Percentiles rank a stretch among this genome's conserved stretches.
Conservation (phyloP, 2,329 filamentous ascomycete genomes). For the Penicillium sp. region DNA sequence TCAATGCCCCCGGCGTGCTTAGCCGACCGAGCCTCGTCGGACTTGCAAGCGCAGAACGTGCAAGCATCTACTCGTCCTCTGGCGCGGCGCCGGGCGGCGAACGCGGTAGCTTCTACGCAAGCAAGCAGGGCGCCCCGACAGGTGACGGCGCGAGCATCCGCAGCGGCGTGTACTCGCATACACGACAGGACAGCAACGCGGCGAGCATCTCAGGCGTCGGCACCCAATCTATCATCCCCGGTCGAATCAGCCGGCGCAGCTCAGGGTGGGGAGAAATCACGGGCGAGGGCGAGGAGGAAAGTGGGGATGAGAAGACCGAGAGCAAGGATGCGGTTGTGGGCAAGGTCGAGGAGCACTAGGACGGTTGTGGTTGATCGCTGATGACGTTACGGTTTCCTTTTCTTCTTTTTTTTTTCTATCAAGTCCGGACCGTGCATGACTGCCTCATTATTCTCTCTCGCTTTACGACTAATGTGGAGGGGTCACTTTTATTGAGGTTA, state of each 20-base stretch:
- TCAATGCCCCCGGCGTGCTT: slow-evolving; percentile 45
- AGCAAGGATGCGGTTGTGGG: slow-evolving; percentile 1
- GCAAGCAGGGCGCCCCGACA: slow-evolving; percentile 51
- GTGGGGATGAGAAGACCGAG: slow-evolving; percentile 35
- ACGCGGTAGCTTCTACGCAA: slow-evolving; percentile 79
- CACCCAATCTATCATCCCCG: slow-evolving; percentile 61
- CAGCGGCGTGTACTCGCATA: slow-evolving; percentile 77
- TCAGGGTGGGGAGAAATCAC: slow-evolving; percentile 52
- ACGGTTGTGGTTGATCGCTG: slow-evolving; percentile 14
- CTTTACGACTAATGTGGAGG: slow-evolving; percentile 16
- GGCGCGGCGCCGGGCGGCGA: slow-evolving; percentile 72
- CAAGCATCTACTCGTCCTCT: slow-evolving; percentile 76
- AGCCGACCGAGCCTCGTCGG: slow-evolving; percentile 59
- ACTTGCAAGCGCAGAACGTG: slow-evolving; percentile 62
- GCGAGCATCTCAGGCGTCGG: slow-evolving; percentile 69
- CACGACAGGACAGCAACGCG: slow-evolving; percentile 78
- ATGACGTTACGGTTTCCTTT: slow-evolving; percentile 19
- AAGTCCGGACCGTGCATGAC: not conserved
- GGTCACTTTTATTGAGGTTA: not conserved
- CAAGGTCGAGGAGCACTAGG: slow-evolving; percentile 16
- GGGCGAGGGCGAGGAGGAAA: slow-evolving; percentile 39
- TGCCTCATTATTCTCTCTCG: not conserved
- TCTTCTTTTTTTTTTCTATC: not conserved
- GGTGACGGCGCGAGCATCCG: slow-evolving; percentile 78
- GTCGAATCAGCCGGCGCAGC: slow-evolving; percentile 48